Conservation (phyloP, 331 rosid genomes). For the Saraca asoca region DNA sequence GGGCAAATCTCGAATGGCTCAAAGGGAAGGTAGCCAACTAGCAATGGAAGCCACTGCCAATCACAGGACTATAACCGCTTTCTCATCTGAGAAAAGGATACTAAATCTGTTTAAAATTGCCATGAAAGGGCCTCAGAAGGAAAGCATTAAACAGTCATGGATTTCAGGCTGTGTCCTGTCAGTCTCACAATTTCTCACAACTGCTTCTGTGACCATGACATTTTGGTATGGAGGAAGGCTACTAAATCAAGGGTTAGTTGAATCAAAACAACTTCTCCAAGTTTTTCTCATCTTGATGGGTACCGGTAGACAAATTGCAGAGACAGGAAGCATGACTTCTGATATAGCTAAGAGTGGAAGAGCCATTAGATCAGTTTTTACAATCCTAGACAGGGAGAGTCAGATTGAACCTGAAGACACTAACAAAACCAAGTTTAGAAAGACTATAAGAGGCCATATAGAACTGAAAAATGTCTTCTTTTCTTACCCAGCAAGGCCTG, state of each 20-base stretch:
- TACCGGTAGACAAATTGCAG: constrained; percentile 71
- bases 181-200: constrained; percentile 60
- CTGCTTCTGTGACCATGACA: constrained; percentile 62
- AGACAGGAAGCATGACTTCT: constrained; percentile 77
- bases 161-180: constrained; percentile 61
- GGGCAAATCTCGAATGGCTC: constrained; percentile 60
- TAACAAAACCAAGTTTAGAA: constrained; percentile 33
- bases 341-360: constrained; percentile 70
- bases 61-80: constrained; percentile 74
- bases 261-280: constrained; percentile 57
- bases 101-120: constrained; percentile 52
- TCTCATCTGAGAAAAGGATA: constrained; percentile 68
- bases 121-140: constrained; percentile 59
- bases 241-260: constrained; percentile 40
- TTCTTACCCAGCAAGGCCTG: constrained; percentile 66
- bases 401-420: constrained; percentile 65
- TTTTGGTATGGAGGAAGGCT: constrained; percentile 84
- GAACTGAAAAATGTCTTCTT: constrained; percentile 60
- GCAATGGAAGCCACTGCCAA: constrained; percentile 77
- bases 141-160: constrained; percentile 75
- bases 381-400: constrained; percentile 56
- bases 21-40: constrained; percentile 63
- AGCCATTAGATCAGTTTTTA: constrained; percentile 62
- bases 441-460: constrained; percentile 48
- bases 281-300: constrained; percentile 72